Evolutionary conservation across 768 basidiomycete genomes (phyloP).

Genomic region (Pulveroboletus ravenelii): DNA sequence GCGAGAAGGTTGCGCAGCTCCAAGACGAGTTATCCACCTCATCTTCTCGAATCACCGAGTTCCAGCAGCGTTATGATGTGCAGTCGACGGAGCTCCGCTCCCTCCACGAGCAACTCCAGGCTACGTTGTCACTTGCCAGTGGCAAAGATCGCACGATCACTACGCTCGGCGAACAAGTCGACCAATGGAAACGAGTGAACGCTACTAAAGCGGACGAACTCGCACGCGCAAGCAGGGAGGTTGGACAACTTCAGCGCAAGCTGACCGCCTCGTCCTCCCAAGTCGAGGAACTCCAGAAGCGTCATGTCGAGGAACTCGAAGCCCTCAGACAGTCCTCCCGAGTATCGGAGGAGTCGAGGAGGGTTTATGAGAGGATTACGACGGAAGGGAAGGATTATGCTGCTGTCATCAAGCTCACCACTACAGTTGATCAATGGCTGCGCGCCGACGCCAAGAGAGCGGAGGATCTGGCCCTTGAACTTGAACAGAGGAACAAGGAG

Average conservation of each 20-base stretch:
- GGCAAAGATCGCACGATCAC: background rate
- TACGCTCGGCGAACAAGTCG: background rate
- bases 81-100: background rate
- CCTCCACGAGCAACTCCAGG: background rate
- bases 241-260: background rate
- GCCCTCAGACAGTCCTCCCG: background rate
- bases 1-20: background rate
- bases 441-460: conserved; percentile 4
- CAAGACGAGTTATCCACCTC: background rate
- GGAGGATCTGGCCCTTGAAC: background rate
- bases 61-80: background rate
- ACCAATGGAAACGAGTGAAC: background rate
- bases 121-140: background rate
- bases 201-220: background rate
- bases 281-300: background rate
- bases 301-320: background rate
- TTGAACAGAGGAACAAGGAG: conserved; percentile 7
- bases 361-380: background rate
- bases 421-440: conserved; percentile 7
- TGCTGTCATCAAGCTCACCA: conserved; percentile 6
- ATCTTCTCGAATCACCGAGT: background rate
- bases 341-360: background rate
- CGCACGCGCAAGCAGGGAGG: background rate
- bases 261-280: background rate
- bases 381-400: conserved; percentile 1